Base-by-base conservation (phyloP, 371 early-diverging fungal species). In the Mucor indicus region DNA sequence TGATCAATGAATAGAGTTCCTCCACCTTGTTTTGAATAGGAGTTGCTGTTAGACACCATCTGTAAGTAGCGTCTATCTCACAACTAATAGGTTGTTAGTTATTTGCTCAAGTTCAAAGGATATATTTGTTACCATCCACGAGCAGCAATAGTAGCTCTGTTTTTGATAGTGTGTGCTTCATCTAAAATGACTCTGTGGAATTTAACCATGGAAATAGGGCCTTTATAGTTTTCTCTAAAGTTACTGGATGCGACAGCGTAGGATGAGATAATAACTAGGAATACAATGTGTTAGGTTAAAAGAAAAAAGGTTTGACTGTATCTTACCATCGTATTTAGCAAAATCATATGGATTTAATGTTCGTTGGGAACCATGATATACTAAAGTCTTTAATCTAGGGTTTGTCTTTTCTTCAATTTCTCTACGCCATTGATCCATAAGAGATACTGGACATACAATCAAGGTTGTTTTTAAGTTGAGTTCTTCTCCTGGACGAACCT, bases 161-260 rank as follows among this genome's bases (percentile, higher is more conserved):
- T 93, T 54, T 90, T 88, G 40, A 96, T 88, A 4, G 77, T 57
- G 55, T 96, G 96, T 0, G 93, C 94, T 66, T 96, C 96, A 57
- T 96, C 96, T 24, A 95, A 57, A 17, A 95, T 77, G 33, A 93
- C 50, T 19, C 64, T 46, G 31, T 83, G 75, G 38, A 72, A 84
- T 13, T 55, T 59, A 0, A 53, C 21, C 12, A 44, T 40, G 12
- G 48, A 25, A 20, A 75, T 27, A 1, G 55, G 50, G 17, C 60
- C 60, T 16, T 20, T 21, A 9, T 8, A 4, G 2, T 3, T 38
- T 23, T 50, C 50, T n/a, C 37, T 29, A 20, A 46, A 50, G 4
- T 60, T 46, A 16, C 41, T 29, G 2, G 64, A 41, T 3, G 66
- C 46, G 8, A 67, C 42, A 19, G 55, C 53, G 32, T 72, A 75